A percentile compares a stretch with the other conserved stretches of the same genome.
phyloP scores from a whole-genome alignment of 805 yeast species.

The Candida incommunis region DNA sequence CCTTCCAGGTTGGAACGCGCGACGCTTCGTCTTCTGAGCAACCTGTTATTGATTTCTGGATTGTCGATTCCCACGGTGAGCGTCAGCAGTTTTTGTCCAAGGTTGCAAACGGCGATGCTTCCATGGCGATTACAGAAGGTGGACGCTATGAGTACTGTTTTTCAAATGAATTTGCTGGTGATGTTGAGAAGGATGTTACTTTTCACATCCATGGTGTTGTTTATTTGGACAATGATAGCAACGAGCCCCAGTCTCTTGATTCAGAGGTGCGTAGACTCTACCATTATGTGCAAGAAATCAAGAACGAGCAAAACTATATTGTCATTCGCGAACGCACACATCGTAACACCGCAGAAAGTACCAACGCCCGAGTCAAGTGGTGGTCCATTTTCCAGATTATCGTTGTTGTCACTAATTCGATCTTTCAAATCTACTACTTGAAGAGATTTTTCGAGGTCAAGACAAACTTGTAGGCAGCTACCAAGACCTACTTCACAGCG shows the following conservation, averaged over 20 bases:
- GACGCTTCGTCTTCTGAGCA: conserved; percentile 28
- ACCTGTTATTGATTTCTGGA: conserved; percentile 45
- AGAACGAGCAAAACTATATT: conserved; percentile 80
- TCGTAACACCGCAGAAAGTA: conserved; percentile 96
- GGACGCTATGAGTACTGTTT: conserved; percentile 87
- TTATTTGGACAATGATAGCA: conserved; percentile 67
- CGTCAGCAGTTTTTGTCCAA: conserved; percentile 35
- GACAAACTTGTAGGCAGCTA: conserved; percentile 58
- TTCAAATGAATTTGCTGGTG: conserved; percentile 64
- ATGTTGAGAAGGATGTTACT: conserved; percentile 77
- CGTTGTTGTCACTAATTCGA: conserved; percentile 73
- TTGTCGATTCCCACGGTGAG: conserved; percentile 34
- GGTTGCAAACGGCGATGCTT: conserved; percentile 70
- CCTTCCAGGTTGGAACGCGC: conserved; percentile 90
- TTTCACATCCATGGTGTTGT: conserved; percentile 91
- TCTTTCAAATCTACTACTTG: conserved; percentile 88
- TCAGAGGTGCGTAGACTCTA: conserved; percentile 64
- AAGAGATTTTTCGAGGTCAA: conserved; percentile 93
- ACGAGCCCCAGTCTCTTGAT: conserved; percentile 67
- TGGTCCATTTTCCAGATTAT: conserved; percentile 89
- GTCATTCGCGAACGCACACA: conserved; percentile 95
- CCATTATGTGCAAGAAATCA: conserved; percentile 70
- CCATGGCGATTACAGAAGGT: conserved; percentile 43
- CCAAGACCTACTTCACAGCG: too few relatives aligned
- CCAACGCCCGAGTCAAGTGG: conserved; percentile 93